These are phyloP conservation scores for Agaricus subrufescens DNA, from an alignment of 768 basidiomycete species.

Conservation along the genomic window DNA sequence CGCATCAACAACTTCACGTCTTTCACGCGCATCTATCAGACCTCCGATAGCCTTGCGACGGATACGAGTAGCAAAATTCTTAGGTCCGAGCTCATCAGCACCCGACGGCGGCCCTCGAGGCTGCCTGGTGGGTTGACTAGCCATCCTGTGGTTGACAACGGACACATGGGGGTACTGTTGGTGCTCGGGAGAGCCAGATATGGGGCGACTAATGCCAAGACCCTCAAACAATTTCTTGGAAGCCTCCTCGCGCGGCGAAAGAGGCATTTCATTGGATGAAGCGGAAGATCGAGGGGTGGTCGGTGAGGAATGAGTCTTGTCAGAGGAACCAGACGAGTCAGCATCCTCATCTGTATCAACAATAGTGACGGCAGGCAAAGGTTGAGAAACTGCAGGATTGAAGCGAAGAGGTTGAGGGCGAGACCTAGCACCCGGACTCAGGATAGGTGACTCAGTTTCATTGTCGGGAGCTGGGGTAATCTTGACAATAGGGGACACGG, in stretches of 20 bases:
- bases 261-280: constrained; percentile 54
- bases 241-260: constrained; percentile 85
- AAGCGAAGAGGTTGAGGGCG: constrained; percentile 72
- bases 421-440: constrained; percentile 24
- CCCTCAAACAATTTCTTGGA: constrained; percentile 86
- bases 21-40: constrained; percentile 77
- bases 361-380: constrained; percentile 52
- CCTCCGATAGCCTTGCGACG: constrained; percentile 83
- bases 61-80: constrained; percentile 86
- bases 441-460: constrained; percentile 28
- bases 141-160: constrained; percentile 51
- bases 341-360: constrained; percentile 51
- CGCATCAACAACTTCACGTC: constrained; percentile 69
- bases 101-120: constrained; percentile 85
- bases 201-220: constrained; percentile 75
- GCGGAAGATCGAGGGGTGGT: constrained; percentile 66
- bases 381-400: constrained; percentile 43
- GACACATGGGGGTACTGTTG: constrained; percentile 31
- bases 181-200: constrained; percentile 36
- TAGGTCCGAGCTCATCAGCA: constrained; percentile 79
- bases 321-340: constrained; percentile 54
- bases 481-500: constrained; percentile 63
- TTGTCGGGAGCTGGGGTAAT: constrained; percentile 69
- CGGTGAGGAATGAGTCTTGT: constrained; percentile 65
- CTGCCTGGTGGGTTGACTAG: constrained; percentile 75